Evolutionary conservation across 345 rosid genomes (phyloP).

Genomic region (Hibiscus syriacus): DNA sequence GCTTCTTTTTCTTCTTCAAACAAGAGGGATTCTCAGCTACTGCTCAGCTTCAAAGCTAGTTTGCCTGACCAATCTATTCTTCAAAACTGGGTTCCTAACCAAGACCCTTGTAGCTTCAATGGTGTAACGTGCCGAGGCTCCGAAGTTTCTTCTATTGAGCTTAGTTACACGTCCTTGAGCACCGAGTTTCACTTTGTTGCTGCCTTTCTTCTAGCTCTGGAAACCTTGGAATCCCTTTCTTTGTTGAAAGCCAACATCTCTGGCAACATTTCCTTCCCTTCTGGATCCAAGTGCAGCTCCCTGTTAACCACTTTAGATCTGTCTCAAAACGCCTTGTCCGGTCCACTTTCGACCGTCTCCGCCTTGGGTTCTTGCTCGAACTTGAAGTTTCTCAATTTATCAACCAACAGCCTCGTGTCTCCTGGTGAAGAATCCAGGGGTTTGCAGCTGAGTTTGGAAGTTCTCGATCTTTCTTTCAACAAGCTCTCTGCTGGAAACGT

Average conservation of each 20-base stretch:
- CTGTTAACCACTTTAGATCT: constrained; percentile 62
- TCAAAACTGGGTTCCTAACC: constrained; percentile 47
- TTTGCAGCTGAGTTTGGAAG: constrained; percentile 46
- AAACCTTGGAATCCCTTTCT: constrained; percentile 43
- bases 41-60: constrained; percentile 52
- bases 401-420: constrained; percentile 44
- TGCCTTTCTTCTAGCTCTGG: constrained; percentile 42
- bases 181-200: constrained; percentile 55
- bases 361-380: constrained; percentile 43
- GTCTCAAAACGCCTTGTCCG: constrained; percentile 55
- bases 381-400: constrained; percentile 50
- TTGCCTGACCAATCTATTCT: constrained; percentile 42
- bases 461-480: constrained; percentile 71
- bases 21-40: constrained; percentile 42
- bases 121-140: constrained; percentile 59
- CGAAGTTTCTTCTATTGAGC: constrained; percentile 55
- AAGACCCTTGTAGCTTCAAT: constrained; percentile 54
- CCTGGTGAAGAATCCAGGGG: constrained; percentile 36
- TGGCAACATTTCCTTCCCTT: constrained; percentile 50
- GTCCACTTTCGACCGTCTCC: constrained; percentile 44
- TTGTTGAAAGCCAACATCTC: constrained; percentile 46
- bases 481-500: constrained; percentile 41
- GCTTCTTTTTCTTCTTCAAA: constrained; percentile 5
- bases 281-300: constrained; percentile 59
- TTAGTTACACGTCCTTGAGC: constrained; percentile 30